These are phyloP conservation scores for Phytophthora sp. DNA, from an alignment of 352 stramenopile genomes.

Conservation along the genomic window DNA sequence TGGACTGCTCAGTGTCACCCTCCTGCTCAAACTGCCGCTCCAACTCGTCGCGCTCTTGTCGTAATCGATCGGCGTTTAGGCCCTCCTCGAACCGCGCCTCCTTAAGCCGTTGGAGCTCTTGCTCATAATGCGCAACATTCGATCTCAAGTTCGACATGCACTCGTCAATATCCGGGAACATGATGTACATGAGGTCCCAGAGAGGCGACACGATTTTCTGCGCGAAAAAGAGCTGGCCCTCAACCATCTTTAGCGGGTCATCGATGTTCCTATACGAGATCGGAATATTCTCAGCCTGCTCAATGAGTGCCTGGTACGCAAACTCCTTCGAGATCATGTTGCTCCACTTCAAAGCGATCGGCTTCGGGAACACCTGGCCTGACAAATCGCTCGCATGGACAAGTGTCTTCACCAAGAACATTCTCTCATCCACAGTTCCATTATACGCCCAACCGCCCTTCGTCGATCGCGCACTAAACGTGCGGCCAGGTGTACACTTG, in stretches of 20 bases:
- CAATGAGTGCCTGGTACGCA: slow-evolving; percentile 82
- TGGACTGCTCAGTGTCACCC: slow-evolving; percentile 16
- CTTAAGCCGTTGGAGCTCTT: slow-evolving; percentile 75
- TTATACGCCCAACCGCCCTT: slow-evolving; percentile 66
- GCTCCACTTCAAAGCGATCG: slow-evolving; percentile 90
- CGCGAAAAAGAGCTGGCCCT: slow-evolving; percentile 86
- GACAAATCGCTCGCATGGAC: slow-evolving; percentile 89
- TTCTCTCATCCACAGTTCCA: slow-evolving; percentile 73
- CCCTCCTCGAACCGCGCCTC: slow-evolving; percentile 33
- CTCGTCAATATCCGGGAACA: slow-evolving; percentile 75
- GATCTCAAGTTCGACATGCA: slow-evolving; percentile 71
- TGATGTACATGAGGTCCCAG: slow-evolving; percentile 76
- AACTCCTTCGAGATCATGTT: slow-evolving; percentile 93
- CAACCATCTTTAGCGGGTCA: slow-evolving; percentile 86
- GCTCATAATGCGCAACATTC: slow-evolving; percentile 86
- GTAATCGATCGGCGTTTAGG: slow-evolving; percentile 17
- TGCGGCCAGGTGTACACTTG: slow-evolving; percentile 23
- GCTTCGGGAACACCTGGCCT: slow-evolving; percentile 86
- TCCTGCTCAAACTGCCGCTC: slow-evolving; percentile 32
- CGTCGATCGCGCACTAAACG: slow-evolving; percentile 36
- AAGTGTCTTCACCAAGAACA: slow-evolving; percentile 86
- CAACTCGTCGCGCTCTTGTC: slow-evolving; percentile 32
- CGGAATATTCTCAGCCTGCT: slow-evolving; percentile 80
- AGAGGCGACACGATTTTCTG: slow-evolving; percentile 84
- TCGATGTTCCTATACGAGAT: slow-evolving; percentile 85